Evolutionary conservation across 176 grass and related monocot species (phyloP).

Genomic region (Thalia dealbata): DNA sequence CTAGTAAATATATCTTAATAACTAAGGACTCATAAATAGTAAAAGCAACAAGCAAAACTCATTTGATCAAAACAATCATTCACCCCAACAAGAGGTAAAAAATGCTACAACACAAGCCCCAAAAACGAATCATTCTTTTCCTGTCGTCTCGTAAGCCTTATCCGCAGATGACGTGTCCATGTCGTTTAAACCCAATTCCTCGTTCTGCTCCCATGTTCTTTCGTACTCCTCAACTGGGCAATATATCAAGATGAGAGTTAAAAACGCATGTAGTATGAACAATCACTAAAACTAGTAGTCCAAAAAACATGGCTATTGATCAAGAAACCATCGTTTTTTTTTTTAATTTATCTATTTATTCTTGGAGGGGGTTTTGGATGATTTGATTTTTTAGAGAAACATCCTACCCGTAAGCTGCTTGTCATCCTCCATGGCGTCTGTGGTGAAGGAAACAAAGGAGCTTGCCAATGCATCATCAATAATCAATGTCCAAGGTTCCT

Average conservation of each 20-base stretch:
- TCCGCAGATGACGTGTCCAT: conserved; percentile 92
- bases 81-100: not conserved
- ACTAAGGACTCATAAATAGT: too few relatives aligned
- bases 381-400: not conserved
- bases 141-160: conserved; percentile 34
- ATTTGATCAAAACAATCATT: too few relatives aligned
- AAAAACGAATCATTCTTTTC: not conserved
- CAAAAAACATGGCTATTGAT: too few relatives aligned
- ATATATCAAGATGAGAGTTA: not conserved
- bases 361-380: not conserved
- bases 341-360: too few relatives aligned
- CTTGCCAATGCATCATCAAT: conserved; percentile 79
- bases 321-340: not conserved
- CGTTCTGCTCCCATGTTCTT: conserved; percentile 85
- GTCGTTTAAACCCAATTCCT: conserved; percentile 88
- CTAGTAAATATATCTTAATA: too few relatives aligned
- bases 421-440: conserved; percentile 62
- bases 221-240: conserved; percentile 72
- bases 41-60: too few relatives aligned
- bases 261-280: not conserved
- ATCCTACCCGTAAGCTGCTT: conserved; percentile 61
- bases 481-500: conserved; percentile 78
- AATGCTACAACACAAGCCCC: not conserved
- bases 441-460: conserved; percentile 72
- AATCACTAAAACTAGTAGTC: not conserved